phyloP scores from a whole-genome alignment of 2,329 filamentous ascomycete species.

The Exophiala sp. region DNA sequence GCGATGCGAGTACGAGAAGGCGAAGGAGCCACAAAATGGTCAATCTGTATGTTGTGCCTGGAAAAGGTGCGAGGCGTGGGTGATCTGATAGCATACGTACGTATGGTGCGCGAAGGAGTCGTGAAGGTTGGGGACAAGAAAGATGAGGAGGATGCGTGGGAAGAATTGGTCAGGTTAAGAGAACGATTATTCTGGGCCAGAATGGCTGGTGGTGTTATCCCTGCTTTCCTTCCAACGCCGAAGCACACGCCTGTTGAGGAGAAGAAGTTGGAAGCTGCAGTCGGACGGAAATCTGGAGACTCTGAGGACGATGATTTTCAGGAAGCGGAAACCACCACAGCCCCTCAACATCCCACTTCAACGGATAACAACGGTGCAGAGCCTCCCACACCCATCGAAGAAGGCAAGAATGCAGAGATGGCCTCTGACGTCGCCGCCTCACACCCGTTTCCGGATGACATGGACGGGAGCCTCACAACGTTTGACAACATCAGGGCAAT shows the following conservation, averaged over 20 bases:
- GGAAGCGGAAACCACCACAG: neutral
- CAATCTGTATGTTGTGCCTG: conserved; percentile 85
- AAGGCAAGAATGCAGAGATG: conserved; percentile 9
- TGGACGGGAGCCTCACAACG: conserved; percentile 26
- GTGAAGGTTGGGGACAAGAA: conserved; percentile 71
- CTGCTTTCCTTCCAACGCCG: conserved; percentile 46
- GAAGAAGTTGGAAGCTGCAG: conserved; percentile 8
- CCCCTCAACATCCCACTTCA: neutral
- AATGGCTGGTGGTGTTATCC: conserved; percentile 86
- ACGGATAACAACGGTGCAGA: neutral
- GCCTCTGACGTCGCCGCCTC: conserved; percentile 12
- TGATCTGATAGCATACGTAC: conserved; percentile 86
- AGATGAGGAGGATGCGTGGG: conserved; percentile 81
- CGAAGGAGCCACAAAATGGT: conserved; percentile 82
- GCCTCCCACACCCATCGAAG: conserved; percentile 6
- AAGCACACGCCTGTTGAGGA: conserved; percentile 22
- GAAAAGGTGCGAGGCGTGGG: conserved; percentile 80
- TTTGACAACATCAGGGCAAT: conserved; percentile 27
- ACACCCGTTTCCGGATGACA: conserved; percentile 22
- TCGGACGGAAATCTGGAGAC: conserved; percentile 3
- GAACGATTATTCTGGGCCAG: conserved; percentile 98
- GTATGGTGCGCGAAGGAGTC: conserved; percentile 88
- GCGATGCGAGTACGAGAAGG: conserved; percentile 85
- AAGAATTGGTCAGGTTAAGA: conserved; percentile 82
- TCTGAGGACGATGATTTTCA: conserved; percentile 12